Conservation (phyloP, 441 rosid genomes). For the Daphne laureola region DNA sequence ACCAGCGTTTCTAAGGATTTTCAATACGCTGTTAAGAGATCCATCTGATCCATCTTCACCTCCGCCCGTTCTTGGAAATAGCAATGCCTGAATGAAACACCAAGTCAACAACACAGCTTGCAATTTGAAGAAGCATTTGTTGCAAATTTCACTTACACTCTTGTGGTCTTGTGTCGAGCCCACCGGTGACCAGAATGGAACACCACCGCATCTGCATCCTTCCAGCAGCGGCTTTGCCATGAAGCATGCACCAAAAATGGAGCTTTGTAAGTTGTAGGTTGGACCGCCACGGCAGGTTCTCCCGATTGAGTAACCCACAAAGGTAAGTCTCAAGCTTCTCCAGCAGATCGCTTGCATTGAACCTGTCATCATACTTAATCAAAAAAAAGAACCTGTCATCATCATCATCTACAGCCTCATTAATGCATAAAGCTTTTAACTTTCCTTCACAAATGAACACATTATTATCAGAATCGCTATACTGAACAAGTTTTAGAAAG, state of each 20-base stretch:
- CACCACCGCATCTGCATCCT: conserved; percentile 54
- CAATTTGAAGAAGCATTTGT: conserved; percentile 1
- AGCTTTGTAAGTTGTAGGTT: conserved; percentile 77
- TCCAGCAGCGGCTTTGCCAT: conserved; percentile 56
- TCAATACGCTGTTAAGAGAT: conserved; percentile 41
- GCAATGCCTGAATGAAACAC: conserved; percentile 33
- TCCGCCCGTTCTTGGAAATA: conserved; percentile 47
- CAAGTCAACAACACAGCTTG: background rate
- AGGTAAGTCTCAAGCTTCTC: conserved; percentile 61
- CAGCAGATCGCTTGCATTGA: conserved; percentile 63
- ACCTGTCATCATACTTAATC: conserved; percentile 45
- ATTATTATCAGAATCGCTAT: background rate
- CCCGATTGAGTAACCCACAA: conserved; percentile 92
- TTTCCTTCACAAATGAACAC: too few relatives aligned
- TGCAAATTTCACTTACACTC: conserved; percentile 29
- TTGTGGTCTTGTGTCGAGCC: conserved; percentile 60
- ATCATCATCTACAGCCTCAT: background rate
- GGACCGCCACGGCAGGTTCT: conserved; percentile 97
- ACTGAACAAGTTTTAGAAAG: background rate
- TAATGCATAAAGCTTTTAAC: too few relatives aligned
- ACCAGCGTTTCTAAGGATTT: conserved; percentile 39
- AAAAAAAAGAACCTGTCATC: too few relatives aligned
- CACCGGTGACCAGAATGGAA: conserved; percentile 90
- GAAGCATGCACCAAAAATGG: conserved; percentile 62
- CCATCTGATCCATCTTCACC: conserved; percentile 56